Conservation (phyloP, 305 asterid genomes). For the Stenogyne calaminthoides region DNA sequence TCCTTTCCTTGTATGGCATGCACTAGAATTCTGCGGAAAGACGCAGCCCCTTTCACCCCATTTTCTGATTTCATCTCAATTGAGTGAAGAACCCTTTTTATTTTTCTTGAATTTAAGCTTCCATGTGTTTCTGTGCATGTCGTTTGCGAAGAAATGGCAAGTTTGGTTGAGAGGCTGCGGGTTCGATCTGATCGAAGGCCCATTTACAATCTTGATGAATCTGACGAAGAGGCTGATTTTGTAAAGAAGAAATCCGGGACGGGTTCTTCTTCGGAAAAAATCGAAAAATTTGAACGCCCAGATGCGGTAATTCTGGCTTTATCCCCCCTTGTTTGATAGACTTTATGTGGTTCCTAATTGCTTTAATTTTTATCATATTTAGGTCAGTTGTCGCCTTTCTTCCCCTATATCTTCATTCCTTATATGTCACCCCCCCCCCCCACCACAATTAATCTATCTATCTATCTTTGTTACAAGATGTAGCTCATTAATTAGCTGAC, state of each 20-base stretch:
- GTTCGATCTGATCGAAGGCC: constrained; percentile 89
- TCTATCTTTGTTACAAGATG: neutral
- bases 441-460: neutral
- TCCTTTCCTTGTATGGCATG: constrained; percentile 15
- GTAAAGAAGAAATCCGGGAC: constrained; percentile 49
- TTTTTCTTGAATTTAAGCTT: constrained; percentile 7
- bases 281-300: constrained; percentile 64
- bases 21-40: constrained; percentile 6
- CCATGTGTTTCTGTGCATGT: constrained; percentile 12
- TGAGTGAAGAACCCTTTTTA: neutral
- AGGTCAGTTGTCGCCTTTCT: neutral
- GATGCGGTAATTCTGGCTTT: constrained; percentile 58
- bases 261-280: constrained; percentile 48
- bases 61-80: constrained; percentile 16
- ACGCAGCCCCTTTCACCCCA: constrained; percentile 21
- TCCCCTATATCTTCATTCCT: neutral
- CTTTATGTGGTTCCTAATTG: constrained; percentile 5
- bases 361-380: neutral
- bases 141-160: constrained; percentile 57
- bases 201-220: constrained; percentile 76
- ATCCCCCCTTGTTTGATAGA: neutral
- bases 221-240: constrained; percentile 81
- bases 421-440: neutral
- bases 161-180: constrained; percentile 95
- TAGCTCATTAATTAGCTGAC: neutral